A percentile compares a stretch with the other conserved stretches of the same genome.
phyloP scores from a whole-genome alignment of 83 land plant genomes.

The Picea abies region DNA sequence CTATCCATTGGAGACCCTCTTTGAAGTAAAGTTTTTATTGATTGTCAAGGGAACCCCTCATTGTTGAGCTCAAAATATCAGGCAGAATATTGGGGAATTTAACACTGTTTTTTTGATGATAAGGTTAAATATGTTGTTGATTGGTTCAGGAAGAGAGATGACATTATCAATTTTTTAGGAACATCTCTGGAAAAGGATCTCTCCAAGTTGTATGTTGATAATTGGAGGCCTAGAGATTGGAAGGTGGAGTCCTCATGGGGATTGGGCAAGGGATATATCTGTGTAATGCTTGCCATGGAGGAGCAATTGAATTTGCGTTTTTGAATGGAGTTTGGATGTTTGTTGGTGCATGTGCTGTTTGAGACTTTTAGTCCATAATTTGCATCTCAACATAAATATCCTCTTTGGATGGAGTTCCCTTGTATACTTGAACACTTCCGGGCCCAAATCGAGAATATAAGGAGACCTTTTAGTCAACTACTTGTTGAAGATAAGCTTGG shows the following conservation, averaged over 20 bases:
- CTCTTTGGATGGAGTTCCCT: not conserved
- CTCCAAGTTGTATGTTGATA: not conserved
- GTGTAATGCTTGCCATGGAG: not conserved
- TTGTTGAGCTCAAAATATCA: conserved; percentile 1
- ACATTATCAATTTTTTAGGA: not conserved
- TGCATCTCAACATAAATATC: not conserved
- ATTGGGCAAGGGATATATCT: not conserved
- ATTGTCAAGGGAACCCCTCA: too few species aligned
- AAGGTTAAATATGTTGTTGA: not conserved
- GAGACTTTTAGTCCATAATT: not conserved
- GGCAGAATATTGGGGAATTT: not conserved
- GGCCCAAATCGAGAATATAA: not conserved
- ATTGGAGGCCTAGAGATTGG: not conserved
- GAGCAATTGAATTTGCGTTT: not conserved
- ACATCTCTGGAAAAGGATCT: not conserved
- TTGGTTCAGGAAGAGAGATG: not conserved
- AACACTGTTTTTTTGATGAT: not conserved
- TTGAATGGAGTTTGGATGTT: not conserved
- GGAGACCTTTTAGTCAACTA: not conserved
- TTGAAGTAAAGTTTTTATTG: not conserved
- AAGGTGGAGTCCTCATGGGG: not conserved
- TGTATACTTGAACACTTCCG: not conserved
- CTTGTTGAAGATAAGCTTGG: not conserved
- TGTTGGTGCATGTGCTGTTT: not conserved
- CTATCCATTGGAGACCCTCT: not conserved